These are phyloP conservation scores for Mycena citricolor DNA, from an alignment of 1,284 basidiomycete genomes.

Conservation along the genomic window DNA sequence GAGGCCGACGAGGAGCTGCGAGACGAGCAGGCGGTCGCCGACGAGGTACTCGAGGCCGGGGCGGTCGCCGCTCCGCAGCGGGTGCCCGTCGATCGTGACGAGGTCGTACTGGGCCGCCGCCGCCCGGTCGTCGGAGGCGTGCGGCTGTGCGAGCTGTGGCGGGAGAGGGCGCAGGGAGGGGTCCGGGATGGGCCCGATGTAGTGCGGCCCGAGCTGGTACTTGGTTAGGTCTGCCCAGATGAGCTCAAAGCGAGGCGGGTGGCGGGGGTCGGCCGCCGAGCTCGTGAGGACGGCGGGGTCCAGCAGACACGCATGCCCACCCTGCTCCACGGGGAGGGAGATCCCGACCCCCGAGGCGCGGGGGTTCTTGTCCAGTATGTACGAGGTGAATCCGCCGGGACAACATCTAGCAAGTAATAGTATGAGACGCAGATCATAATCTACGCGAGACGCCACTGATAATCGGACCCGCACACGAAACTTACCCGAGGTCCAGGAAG, in stretches of 20 bases:
- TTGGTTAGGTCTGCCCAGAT: constrained; percentile 29
- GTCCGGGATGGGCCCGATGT: constrained; percentile 8
- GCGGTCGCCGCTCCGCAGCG: constrained; percentile 28
- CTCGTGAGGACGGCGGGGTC: too few relatives aligned
- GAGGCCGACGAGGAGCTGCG: constrained; percentile 35
- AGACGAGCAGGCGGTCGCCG: constrained; percentile 31
- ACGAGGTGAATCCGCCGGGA: constrained; percentile 35
- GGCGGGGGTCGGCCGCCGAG: too few relatives aligned
- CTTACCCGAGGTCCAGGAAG: constrained; percentile 26
- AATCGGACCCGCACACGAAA: too few relatives aligned
- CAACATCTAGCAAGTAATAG: constrained; percentile 29
- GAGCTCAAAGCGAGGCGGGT: constrained; percentile 25
- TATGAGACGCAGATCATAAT: neutral
- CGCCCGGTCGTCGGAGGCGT: too few relatives aligned
- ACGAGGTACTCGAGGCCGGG: constrained; percentile 17
- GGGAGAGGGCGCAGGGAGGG: constrained; percentile 11
- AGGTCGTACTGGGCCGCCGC: constrained; percentile 27
- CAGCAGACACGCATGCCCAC: constrained; percentile 30
- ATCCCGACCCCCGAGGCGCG: constrained; percentile 32
- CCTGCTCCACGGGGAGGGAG: constrained; percentile 26
- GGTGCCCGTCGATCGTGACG: constrained; percentile 36
- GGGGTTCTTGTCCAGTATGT: constrained; percentile 30
- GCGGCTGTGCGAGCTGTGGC: too few relatives aligned
- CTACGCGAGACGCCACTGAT: neutral
- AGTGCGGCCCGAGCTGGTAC: constrained; percentile 26